phyloP scores from a whole-genome alignment of 805 yeast genomes.

The Cyberlindnera sargentensis region DNA sequence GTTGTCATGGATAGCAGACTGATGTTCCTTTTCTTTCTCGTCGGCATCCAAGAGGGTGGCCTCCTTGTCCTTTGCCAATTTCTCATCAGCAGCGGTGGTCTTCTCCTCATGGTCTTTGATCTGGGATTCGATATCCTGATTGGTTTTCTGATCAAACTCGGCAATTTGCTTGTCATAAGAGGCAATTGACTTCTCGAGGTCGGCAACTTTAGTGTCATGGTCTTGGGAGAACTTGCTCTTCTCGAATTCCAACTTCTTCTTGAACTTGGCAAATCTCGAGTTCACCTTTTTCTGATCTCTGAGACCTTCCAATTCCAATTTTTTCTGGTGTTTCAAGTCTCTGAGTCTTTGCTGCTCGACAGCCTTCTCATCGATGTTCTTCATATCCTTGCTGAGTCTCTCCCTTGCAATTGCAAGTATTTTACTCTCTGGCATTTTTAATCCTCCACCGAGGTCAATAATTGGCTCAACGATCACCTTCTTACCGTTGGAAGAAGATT shows the following conservation, averaged over 20 bases:
- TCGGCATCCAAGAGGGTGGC: slow-evolving; percentile 11
- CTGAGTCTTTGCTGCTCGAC: slow-evolving; percentile 18
- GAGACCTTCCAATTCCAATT: slow-evolving; percentile 19
- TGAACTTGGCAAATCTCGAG: slow-evolving; percentile 21
- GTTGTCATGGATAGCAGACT: slow-evolving; percentile 13
- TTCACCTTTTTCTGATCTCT: slow-evolving; percentile 21
- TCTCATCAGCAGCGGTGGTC: slow-evolving; percentile 15
- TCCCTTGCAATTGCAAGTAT: slow-evolving; percentile 22
- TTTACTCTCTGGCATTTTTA: slow-evolving; percentile 21
- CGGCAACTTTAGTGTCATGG: slow-evolving; percentile 14
- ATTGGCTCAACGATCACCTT: slow-evolving; percentile 15
- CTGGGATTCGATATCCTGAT: slow-evolving; percentile 16
- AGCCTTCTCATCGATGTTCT: slow-evolving; percentile 18
- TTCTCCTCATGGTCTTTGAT: slow-evolving; percentile 10
- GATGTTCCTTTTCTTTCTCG: slow-evolving; percentile 11
- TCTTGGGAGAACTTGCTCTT: slow-evolving; percentile 12
- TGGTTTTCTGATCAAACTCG: slow-evolving; percentile 16
- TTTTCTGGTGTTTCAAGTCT: slow-evolving; percentile 21
- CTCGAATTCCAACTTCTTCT: slow-evolving; percentile 21
- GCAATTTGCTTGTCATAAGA: slow-evolving; percentile 16
- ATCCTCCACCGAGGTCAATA: slow-evolving; percentile 24
- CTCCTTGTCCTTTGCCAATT: slow-evolving; percentile 15
- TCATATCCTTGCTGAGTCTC: slow-evolving; percentile 16
- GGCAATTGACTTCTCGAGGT: slow-evolving; percentile 17
- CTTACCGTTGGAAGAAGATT: slow-evolving; percentile 3